Evolutionary conservation across 805 yeast species (phyloP), one percentile per base, ranked within the genome.

Genomic region (Torulaspora delbrueckii): DNA sequence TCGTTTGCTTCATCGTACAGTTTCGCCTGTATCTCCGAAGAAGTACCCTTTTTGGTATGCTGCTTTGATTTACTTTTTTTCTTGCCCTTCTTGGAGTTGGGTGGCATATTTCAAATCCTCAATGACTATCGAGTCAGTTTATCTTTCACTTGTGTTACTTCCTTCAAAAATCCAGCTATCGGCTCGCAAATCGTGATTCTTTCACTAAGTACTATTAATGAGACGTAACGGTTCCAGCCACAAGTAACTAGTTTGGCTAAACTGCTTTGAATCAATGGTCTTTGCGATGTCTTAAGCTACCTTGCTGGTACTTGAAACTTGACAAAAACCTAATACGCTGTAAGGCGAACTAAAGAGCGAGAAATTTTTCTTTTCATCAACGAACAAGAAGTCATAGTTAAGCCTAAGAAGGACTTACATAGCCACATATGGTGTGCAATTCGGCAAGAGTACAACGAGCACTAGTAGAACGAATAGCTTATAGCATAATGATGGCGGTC

Each of bases 1-100:
- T 82, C 87, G 28, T 76, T 74, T 32, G 74, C 71, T 10, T 82
- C 78, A 54, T 80, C 71, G 56, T 74, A 75, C 22, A 80, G 54
- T 38, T 78, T 73, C 2, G 78, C 79, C 36, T 74, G 54, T 45
- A 58, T 37, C 5, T 51, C 42, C 3, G 55, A 22, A 14, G 41
- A 34, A 16, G 25, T 19, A n/a, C 42, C 38, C 42, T 46, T 48
- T 42, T 52, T 57, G 13, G 43, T 36, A 23, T 46, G 46, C 33
- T 50, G 46, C 43, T 59, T 58, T 8, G 61, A 37, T 37, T 56
- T 60, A 27, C 56, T 51, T 53, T 60, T 59, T 54, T 53, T 60
- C 50, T 58, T 60, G 35, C 58, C 56, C 40, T 51, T 58, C 46
- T 54, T 62, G 5, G 61, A 53, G 41, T 46, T 53, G 19, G 62